A percentile compares a stretch with the other conserved stretches of the same genome.
phyloP scores from a whole-genome alignment of 2,329 filamentous ascomycete species.

The Rutstroemia sp. region DNA sequence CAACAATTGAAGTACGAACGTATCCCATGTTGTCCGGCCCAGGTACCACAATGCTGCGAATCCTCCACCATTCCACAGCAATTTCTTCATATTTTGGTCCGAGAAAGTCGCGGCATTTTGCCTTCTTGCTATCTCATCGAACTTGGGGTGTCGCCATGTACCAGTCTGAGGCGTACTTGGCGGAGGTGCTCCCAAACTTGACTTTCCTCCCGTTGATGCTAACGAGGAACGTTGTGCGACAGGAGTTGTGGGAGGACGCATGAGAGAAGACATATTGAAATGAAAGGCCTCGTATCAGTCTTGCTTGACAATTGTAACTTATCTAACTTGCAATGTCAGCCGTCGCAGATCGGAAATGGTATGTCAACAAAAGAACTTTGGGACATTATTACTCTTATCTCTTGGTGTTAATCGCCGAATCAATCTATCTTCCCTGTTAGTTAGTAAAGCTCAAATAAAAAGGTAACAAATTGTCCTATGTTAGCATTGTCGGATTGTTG shows the following conservation, averaged over 20 bases:
- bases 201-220: neutral
- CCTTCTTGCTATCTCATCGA: conserved; percentile 78
- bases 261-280: conserved; percentile 20
- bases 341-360: neutral
- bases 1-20: conserved; percentile 13
- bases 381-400: neutral
- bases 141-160: conserved; percentile 83
- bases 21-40: conserved; percentile 28
- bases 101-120: conserved; percentile 74
- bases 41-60: conserved; percentile 42
- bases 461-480: conserved; percentile 8
- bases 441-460: conserved; percentile 21
- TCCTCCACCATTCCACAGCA: conserved; percentile 59
- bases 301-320: neutral
- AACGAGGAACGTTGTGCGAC: conserved; percentile 3
- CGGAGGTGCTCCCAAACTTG: neutral
- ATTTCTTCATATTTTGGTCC: conserved; percentile 63
- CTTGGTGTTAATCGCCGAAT: neutral
- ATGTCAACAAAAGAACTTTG: neutral
- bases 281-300: neutral
- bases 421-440: neutral
- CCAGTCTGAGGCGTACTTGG: conserved; percentile 40
- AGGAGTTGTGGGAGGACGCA: conserved; percentile 22
- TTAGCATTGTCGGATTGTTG: conserved; percentile 18
- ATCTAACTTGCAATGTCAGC: neutral